Percentiles rank a stretch among this genome's conserved stretches.
These are phyloP conservation scores for Kuraishia piskuri DNA, from an alignment of 805 yeast species.

Conservation along the genomic window DNA sequence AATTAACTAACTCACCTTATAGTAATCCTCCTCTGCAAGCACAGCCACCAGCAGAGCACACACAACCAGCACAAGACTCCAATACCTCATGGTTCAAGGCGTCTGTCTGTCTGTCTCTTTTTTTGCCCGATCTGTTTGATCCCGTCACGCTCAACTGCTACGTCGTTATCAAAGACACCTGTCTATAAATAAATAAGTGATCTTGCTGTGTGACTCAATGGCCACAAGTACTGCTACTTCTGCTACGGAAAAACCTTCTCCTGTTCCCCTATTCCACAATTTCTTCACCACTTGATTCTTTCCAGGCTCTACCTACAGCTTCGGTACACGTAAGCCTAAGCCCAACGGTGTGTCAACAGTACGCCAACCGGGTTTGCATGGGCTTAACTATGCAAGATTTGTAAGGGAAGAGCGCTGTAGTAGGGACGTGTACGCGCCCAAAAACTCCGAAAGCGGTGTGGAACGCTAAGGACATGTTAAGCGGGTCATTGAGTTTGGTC, in stretches of 20 bases:
- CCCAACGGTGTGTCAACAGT: not conserved
- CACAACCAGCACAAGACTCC: not conserved
- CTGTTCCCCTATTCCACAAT: too few species aligned
- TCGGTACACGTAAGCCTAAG: not conserved
- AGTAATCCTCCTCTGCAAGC: slow-evolving; percentile 31
- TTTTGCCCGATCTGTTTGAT: too few species aligned
- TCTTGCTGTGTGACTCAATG: too few species aligned
- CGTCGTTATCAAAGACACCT: too few species aligned
- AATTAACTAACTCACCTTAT: slow-evolving; percentile 26
- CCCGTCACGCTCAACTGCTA: too few species aligned
- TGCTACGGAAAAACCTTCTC: too few species aligned
- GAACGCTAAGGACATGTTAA: not conserved
- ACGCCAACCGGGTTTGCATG: not conserved
- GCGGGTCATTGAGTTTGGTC: not conserved
- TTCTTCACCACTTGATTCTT: too few species aligned
- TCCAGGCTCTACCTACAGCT: not conserved
- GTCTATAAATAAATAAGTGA: too few species aligned
- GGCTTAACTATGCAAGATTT: not conserved
- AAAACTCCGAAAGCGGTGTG: not conserved
- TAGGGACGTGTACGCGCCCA: not conserved
- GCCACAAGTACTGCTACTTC: too few species aligned
- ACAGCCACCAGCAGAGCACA: slow-evolving; percentile 8
- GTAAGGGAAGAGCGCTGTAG: not conserved
- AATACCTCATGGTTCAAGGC: not conserved
- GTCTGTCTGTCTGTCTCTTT: not conserved